A percentile compares a stretch with the other conserved stretches of the same genome.
These are phyloP conservation scores for Groenewaldozyma tartarivorans DNA, from an alignment of 805 yeast species.

Conservation along the genomic window DNA sequence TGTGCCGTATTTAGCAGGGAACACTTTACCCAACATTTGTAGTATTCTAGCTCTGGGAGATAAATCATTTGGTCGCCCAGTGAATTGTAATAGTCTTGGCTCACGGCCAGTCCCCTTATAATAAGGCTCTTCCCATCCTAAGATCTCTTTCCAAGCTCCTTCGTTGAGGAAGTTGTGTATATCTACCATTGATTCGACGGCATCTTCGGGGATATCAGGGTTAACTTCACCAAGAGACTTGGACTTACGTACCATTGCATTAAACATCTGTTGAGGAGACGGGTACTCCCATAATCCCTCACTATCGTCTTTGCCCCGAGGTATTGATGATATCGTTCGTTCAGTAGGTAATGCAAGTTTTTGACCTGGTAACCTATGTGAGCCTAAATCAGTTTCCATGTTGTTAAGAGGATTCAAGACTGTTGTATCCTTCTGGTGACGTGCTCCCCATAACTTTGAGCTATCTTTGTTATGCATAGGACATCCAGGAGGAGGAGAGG, in stretches of 20 bases:
- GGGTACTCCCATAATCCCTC: conserved; percentile 97
- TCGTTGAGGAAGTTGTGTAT: conserved; percentile 94
- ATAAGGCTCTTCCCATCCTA: conserved; percentile 81
- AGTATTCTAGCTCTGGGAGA: conserved; percentile 78
- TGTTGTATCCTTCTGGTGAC: conserved; percentile 22
- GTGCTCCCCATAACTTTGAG: conserved; percentile 12
- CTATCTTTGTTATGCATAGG: conserved; percentile 31
- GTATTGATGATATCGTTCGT: conserved; percentile 76
- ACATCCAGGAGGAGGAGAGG: conserved; percentile 32
- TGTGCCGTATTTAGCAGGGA: conserved; percentile 62
- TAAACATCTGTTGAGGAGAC: conserved; percentile 97
- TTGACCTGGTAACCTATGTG: conserved; percentile 73
- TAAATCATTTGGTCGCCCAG: conserved; percentile 83
- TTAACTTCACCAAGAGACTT: conserved; percentile 46
- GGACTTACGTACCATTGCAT: conserved; percentile 94
- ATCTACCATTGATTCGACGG: conserved; percentile 93
- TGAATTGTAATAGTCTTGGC: conserved; percentile 77
- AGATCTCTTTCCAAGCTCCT: conserved; percentile 93
- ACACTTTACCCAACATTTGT: conserved; percentile 52
- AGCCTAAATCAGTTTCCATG: conserved; percentile 63
- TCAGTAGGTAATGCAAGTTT: conserved; percentile 68
- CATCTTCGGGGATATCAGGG: conserved; percentile 67
- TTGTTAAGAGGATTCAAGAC: conserved; percentile 72
- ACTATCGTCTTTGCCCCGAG: conserved; percentile 56
- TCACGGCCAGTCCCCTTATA: conserved; percentile 39